These are phyloP conservation scores for Acarospora socialis DNA, from an alignment of 2,329 filamentous ascomycete genomes.

Conservation along the genomic window DNA sequence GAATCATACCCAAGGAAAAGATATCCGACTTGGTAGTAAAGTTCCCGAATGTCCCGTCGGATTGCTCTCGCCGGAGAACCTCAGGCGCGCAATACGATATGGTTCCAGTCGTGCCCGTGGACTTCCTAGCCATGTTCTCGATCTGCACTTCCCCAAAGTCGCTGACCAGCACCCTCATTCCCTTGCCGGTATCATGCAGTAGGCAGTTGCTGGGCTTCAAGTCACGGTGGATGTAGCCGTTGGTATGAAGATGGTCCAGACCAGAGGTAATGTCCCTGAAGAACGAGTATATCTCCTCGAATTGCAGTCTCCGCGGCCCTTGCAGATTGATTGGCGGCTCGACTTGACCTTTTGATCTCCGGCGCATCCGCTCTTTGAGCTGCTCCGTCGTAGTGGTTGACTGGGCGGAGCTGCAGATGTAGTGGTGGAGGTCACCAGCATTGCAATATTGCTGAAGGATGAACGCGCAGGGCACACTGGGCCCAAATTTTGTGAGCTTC, in stretches of 20 bases:
- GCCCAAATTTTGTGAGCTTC: constrained; percentile 70
- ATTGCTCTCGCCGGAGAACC: constrained; percentile 54
- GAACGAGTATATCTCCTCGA: constrained; percentile 92
- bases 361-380: constrained; percentile 73
- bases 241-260: constrained; percentile 72
- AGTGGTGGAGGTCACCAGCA: constrained; percentile 74
- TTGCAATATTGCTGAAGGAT: constrained; percentile 98
- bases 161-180: constrained; percentile 72
- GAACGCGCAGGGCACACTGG: constrained; percentile 85
- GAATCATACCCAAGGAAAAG: constrained; percentile 96
- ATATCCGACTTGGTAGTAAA: constrained; percentile 96
- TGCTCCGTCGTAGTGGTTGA: constrained; percentile 59
- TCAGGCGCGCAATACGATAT: constrained; percentile 97
- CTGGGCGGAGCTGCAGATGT: constrained; percentile 58
- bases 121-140: constrained; percentile 66
- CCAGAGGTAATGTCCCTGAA: constrained; percentile 93
- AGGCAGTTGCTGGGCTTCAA: constrained; percentile 94
- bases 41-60: constrained; percentile 64
- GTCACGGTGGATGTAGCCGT: constrained; percentile 91
- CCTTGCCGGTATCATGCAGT: constrained; percentile 59
- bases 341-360: constrained; percentile 62
- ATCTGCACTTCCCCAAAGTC: constrained; percentile 95
- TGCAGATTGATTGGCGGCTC: constrained; percentile 45
- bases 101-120: constrained; percentile 85
- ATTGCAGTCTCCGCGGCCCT: constrained; percentile 43